Percentiles rank a stretch among this genome's conserved stretches.
These are phyloP conservation scores for Jacaranda mimosifolia DNA, from an alignment of 257 asterid species.

Conservation along the genomic window DNA sequence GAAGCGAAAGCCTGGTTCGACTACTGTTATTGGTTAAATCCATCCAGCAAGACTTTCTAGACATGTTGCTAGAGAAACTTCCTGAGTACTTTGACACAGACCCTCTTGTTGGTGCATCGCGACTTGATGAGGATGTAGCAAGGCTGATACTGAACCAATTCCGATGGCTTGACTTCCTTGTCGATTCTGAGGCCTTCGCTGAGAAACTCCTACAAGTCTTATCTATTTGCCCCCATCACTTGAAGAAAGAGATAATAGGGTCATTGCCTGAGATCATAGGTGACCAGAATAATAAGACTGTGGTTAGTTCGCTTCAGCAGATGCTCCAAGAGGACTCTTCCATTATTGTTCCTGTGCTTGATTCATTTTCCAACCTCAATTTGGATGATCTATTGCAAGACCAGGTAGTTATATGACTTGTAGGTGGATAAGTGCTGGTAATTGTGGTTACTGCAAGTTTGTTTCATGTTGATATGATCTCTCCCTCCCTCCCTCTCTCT, in stretches of 20 bases:
- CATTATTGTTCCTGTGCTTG: slow-evolving; percentile 80
- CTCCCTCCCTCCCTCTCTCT: not conserved
- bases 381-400: slow-evolving; percentile 79
- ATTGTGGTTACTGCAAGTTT: slow-evolving; percentile 29
- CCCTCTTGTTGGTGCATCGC: slow-evolving; percentile 41
- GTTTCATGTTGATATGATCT: not conserved
- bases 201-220: slow-evolving; percentile 75
- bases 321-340: slow-evolving; percentile 87
- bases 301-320: slow-evolving; percentile 75
- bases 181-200: slow-evolving; percentile 70
- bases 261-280: slow-evolving; percentile 85
- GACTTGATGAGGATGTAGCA: slow-evolving; percentile 75
- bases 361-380: slow-evolving; percentile 81
- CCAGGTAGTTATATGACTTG: slow-evolving; percentile 53
- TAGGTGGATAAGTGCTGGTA: slow-evolving; percentile 20
- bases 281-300: slow-evolving; percentile 68
- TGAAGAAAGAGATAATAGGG: slow-evolving; percentile 87
- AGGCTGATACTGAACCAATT: slow-evolving; percentile 81
- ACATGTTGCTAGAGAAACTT: slow-evolving; percentile 80
- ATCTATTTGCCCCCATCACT: slow-evolving; percentile 74
- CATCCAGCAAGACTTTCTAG: slow-evolving; percentile 75
- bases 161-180: slow-evolving; percentile 91
- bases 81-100: slow-evolving; percentile 78
- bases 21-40: slow-evolving; percentile 67
- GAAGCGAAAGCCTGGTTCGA: slow-evolving; percentile 68